Percentiles rank a stretch among this genome's conserved stretches.
Conservation (phyloP, 1,139 yeast species). For the Blastobotrys buckinghamii region DNA sequence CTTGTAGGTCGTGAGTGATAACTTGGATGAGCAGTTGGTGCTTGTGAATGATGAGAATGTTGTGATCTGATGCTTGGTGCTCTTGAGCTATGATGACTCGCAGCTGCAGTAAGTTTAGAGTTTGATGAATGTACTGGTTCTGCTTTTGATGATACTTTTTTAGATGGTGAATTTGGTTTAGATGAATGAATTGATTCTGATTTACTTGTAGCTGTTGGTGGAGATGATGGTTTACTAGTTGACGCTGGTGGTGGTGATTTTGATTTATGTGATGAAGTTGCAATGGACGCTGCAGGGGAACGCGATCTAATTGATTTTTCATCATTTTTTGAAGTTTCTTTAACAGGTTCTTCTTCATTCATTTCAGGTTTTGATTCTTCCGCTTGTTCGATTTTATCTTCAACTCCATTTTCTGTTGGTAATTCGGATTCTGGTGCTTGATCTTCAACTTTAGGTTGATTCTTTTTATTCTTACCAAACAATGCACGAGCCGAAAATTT, state of each 20-base stretch:
- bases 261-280: neutral
- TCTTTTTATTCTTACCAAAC: slow-evolving; percentile 15
- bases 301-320: neutral
- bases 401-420: neutral
- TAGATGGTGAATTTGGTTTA: neutral
- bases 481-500: slow-evolving; percentile 23
- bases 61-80: neutral
- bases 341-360: neutral
- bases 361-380: neutral
- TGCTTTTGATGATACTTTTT: neutral
- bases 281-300: neutral
- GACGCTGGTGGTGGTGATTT: slow-evolving; percentile 1
- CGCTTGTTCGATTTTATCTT: neutral
- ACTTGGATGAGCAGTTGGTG: neutral
- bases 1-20: neutral
- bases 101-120: neutral
- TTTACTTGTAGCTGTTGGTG: neutral
- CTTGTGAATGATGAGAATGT: neutral
- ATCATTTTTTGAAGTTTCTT: no score
- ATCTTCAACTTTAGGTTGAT: neutral
- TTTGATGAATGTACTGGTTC: neutral
- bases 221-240: neutral
- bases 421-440: neutral
- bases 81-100: neutral
- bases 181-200: neutral